A percentile compares a stretch with the other conserved stretches of the same genome.
phyloP scores from a whole-genome alignment of 192 early-diverging fungal species.

The Coemansia sp. region DNA sequence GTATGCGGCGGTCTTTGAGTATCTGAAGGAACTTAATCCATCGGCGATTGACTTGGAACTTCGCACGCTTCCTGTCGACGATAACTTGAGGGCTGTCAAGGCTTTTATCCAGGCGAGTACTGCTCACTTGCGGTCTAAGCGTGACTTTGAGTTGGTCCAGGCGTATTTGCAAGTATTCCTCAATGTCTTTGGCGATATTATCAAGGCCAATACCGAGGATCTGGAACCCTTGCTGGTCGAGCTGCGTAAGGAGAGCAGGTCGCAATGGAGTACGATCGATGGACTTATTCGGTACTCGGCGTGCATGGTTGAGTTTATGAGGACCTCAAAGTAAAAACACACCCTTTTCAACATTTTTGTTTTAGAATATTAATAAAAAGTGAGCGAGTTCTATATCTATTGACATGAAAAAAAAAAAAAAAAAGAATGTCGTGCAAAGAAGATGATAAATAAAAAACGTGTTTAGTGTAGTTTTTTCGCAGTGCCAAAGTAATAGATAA shows the following conservation, averaged over 20 bases:
- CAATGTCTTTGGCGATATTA: constrained; percentile 77
- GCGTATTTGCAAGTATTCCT: constrained; percentile 79
- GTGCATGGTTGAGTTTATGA: constrained; percentile 56
- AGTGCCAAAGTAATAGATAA: constrained; percentile 60
- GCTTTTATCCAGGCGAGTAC: constrained; percentile 70
- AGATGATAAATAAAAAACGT: background rate
- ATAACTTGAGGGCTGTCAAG: constrained; percentile 62
- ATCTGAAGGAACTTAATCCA: constrained; percentile 77
- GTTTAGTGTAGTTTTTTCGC: constrained; percentile 1
- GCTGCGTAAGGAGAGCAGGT: constrained; percentile 32
- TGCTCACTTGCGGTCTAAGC: constrained; percentile 62
- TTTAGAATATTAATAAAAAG: background rate
- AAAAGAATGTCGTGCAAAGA: background rate
- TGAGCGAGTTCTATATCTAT: background rate
- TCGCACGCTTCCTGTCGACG: constrained; percentile 72
- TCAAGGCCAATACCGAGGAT: constrained; percentile 64
- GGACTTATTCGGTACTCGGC: constrained; percentile 51
- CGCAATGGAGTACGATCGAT: constrained; percentile 45
- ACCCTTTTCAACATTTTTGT: background rate
- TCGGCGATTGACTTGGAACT: constrained; percentile 86
- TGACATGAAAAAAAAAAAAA: background rate
- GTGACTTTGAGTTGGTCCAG: constrained; percentile 88
- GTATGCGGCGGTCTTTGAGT: constrained; percentile 65
- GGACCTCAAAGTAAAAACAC: constrained; percentile 25
- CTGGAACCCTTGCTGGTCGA: constrained; percentile 52